Percentiles rank a stretch among this genome's conserved stretches.
Evolutionary conservation across 768 basidiomycete species (phyloP).

Genomic region (Hygrophorus russula): DNA sequence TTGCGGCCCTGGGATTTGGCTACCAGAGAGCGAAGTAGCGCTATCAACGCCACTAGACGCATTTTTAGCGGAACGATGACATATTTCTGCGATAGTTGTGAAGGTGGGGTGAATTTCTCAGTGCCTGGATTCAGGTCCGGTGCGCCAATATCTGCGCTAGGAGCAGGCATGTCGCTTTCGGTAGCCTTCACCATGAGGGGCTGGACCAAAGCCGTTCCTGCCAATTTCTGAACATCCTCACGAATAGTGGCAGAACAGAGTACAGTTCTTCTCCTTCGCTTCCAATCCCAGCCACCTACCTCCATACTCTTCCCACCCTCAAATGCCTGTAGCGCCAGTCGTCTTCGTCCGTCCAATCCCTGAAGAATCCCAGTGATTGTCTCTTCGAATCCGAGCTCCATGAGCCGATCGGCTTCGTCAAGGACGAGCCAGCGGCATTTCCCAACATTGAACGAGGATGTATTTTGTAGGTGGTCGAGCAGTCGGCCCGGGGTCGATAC

Average conservation of each 20-base stretch:
- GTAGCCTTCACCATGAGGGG: conserved; percentile 80
- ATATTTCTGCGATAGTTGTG: conserved; percentile 88
- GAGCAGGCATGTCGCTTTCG: conserved; percentile 29
- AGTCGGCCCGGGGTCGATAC: conserved; percentile 93
- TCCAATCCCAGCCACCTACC: conserved; percentile 83
- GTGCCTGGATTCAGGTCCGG: conserved; percentile 12
- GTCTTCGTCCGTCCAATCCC: conserved; percentile 73
- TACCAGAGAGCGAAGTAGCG: conserved; percentile 74
- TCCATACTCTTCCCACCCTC: conserved; percentile 57
- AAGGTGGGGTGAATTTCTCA: conserved; percentile 83
- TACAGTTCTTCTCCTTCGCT: conserved; percentile 65
- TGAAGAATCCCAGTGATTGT: conserved; percentile 84
- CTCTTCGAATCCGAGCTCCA: conserved; percentile 98
- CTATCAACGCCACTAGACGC: conserved; percentile 83
- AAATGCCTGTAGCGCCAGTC: conserved; percentile 59
- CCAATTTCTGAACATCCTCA: conserved; percentile 89
- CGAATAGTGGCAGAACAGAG: conserved; percentile 96
- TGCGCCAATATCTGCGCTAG: conserved; percentile 10
- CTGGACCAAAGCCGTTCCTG: conserved; percentile 66
- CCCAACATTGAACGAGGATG: conserved; percentile 82
- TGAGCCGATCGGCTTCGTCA: conserved; percentile 93
- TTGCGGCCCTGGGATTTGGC: conserved; percentile 41
- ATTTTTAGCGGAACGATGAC: conserved; percentile 85
- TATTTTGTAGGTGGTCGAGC: conserved; percentile 94
- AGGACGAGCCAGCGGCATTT: conserved; percentile 94